Evolutionary conservation across 495 filamentous ascomycete species (phyloP), one percentile per base, ranked within the genome.

Genomic region (Penicillium mononematosum): DNA sequence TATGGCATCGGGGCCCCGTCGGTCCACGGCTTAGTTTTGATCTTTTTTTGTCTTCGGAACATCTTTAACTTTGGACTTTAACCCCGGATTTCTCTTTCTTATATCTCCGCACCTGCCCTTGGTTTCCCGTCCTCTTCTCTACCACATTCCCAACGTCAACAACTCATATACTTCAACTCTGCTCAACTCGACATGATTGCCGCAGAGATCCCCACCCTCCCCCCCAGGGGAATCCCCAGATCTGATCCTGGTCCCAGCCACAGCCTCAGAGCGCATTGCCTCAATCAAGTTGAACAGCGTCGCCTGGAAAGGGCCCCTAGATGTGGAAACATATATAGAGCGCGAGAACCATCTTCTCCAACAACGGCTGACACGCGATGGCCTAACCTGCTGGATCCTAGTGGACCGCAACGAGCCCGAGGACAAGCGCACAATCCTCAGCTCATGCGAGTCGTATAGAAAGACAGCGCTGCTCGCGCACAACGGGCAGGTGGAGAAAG

Each of bases 361-460:
- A n/a, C 84, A 89, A 47, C 75, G 77, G 0, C 75, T 95, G 20
- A 85, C 88, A 31, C 78, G 81, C 45, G 75, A 94, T 65, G 89
- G 88, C 41, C 74, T 97, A 42, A 90, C 87, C 11, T 84, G 86
- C 67, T 98, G 94, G 94, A 83, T 96, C 57, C 81, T 98, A 3
- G 87, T 92, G 1, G 83, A 91, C 62, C 56, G 75, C 50, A 62
- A 59, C 45, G 67, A 75, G 44, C 66, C 75, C 8, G 70, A 78
- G 22, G 73, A 78, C 17, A 41, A 71, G 5, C 77, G 91, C 44
- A 81, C 83, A 0, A 81, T 96, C 41, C 81, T 96, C 1, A 83
- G 85, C 27, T 88, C 89, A 14, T 96, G 92, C 71, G 94, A 98
- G 70, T 85, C 88, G 1, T 83, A 94, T 55, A 80, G 81, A 44